Evolutionary conservation across 2,329 filamentous ascomycete species (phyloP), one percentile per base, ranked within the genome.

Genomic region (Ascochyta fabae): DNA sequence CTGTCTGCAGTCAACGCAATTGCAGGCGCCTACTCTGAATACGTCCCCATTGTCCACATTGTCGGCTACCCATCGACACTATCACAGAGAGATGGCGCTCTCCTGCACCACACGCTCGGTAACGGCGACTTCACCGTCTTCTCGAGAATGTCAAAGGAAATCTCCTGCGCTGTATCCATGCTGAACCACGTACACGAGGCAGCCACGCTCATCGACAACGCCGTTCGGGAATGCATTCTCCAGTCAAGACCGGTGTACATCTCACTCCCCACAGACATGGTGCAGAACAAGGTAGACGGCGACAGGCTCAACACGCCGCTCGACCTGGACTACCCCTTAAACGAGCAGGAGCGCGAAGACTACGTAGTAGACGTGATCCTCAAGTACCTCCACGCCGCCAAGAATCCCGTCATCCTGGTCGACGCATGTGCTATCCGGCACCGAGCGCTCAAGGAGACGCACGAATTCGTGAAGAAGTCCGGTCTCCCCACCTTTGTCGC

Each of bases 381-480:
- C 54, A 88, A 87, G 72, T 88, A 88, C 66, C 83, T 96, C 26
- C 84, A 88, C 48, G 83, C 81, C 0, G 91, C 92, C 10, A 86
- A 90, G 74, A 86, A 85, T 53, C 92, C 92, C 3, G 80, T 95
- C 35, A 85, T 96, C 34, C 80, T 96, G 6, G 87, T 96, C 6
- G 92, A 96, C 73, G 90, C 90, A 31, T 95, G 91, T 67, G 89
- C 91, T 10, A 87, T 92, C 61, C 86, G 91, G 31, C 90, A 95
- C 70, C 83, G 88, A 38, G 88, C 89, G 15, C 75, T 93, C 1
- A 75, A 85, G 1, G 91, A 95, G 74, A 86, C 92, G 16, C 86
- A 90, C 64, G 84, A 85, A 7, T 80, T 96, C 15, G 79, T 96
- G 47, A 81, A 88, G 57, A 90, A 88, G 74, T 90, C 90, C 1